A percentile compares a stretch with the other conserved stretches of the same genome.
phyloP scores from a whole-genome alignment of 2,329 filamentous ascomycete species.

The Lachnellula subtilissima region DNA sequence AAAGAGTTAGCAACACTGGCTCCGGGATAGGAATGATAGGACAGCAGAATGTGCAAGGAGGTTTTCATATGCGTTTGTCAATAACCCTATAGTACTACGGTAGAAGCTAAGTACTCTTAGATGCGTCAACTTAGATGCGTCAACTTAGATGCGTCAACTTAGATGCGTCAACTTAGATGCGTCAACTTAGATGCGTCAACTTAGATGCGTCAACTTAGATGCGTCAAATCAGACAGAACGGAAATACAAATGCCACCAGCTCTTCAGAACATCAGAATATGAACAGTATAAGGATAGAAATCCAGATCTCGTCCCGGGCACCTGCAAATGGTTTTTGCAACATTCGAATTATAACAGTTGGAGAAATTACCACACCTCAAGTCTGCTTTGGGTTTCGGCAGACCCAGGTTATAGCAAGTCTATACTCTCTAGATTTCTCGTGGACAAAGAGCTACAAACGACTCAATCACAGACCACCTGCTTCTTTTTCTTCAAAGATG shows the following conservation, averaged over 20 bases:
- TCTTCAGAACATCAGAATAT: conserved; percentile 33
- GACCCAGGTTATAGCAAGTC: conserved; percentile 40
- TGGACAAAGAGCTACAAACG: conserved; percentile 26
- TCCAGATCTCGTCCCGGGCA: conserved; percentile 22
- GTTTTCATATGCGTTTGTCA: background rate
- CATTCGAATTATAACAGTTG: conserved; percentile 31
- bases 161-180: too few relatives aligned
- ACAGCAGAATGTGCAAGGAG: too few relatives aligned
- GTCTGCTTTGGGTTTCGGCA: conserved; percentile 34
- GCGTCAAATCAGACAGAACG: background rate
- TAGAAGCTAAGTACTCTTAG: background rate
- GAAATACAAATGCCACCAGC: conserved; percentile 32
- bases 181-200: too few relatives aligned
- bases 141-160: too few relatives aligned
- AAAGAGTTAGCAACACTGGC: background rate
- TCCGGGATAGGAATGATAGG: too few relatives aligned
- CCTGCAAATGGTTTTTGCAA: conserved; percentile 33
- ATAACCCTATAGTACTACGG: background rate
- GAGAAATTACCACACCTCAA: conserved; percentile 23
- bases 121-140: too few relatives aligned
- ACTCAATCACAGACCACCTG: conserved; percentile 27
- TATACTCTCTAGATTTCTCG: conserved; percentile 33
- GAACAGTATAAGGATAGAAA: conserved; percentile 32
- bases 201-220: too few relatives aligned
- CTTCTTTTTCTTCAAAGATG: conserved; percentile 42